A percentile compares a stretch with the other conserved stretches of the same genome.
phyloP scores from a whole-genome alignment of 139 green algal genomes.

The Desmodesmus armatus region DNA sequence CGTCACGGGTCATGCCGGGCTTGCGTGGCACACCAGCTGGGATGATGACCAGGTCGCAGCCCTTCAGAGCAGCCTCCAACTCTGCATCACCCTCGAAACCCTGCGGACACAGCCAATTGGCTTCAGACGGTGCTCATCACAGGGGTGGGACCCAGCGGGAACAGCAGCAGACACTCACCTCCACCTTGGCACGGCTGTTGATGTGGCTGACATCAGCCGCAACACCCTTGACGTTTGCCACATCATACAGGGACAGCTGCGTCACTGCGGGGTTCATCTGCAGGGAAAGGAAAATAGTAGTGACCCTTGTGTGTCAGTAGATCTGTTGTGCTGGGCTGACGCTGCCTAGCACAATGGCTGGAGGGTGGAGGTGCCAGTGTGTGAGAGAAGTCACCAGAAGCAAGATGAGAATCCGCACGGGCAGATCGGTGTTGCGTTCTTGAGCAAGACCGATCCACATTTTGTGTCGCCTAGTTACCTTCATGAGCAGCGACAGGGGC shows the following conservation, averaged over 20 bases:
- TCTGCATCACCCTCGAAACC: slow-evolving; percentile 75
- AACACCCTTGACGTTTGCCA: slow-evolving; percentile 91
- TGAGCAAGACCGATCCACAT: too few relatives aligned
- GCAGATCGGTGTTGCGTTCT: too few relatives aligned
- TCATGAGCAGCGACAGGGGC: slow-evolving; percentile 95
- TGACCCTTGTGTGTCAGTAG: neutral
- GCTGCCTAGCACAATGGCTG: too few relatives aligned
- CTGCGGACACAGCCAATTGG: slow-evolving; percentile 27
- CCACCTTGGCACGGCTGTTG: slow-evolving; percentile 91
- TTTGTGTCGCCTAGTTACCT: too few relatives aligned
- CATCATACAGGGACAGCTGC: slow-evolving; percentile 93
- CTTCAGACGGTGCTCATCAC: neutral
- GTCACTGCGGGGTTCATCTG: slow-evolving; percentile 71
- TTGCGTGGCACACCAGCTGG: slow-evolving; percentile 97
- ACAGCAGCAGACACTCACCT: slow-evolving; percentile 56
- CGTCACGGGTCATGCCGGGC: slow-evolving; percentile 99
- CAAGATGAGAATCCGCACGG: too few relatives aligned
- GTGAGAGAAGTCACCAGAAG: too few relatives aligned
- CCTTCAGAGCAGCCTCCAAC: slow-evolving; percentile 85
- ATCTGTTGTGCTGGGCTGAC: too few relatives aligned
- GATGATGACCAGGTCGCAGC: slow-evolving; percentile 93
- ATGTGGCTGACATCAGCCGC: slow-evolving; percentile 95
- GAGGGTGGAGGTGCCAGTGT: too few relatives aligned
- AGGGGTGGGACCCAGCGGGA: neutral
- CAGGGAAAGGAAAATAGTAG: neutral